Evolutionary conservation across 345 rosid species (phyloP).

Genomic region (Stellera chamaejasme): DNA sequence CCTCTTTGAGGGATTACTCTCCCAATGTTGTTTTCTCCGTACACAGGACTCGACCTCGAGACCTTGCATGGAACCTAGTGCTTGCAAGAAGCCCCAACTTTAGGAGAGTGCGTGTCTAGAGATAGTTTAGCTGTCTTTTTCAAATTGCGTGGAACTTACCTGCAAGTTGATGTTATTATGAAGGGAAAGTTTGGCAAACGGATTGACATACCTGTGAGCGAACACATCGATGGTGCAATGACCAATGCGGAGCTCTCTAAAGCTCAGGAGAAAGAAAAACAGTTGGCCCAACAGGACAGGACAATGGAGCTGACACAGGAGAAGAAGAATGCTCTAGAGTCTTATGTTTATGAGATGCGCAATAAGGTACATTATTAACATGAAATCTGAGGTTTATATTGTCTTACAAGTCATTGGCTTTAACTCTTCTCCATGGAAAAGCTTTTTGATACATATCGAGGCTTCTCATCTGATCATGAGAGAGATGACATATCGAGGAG

Average conservation of each 20-base stretch:
- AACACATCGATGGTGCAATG: constrained; percentile 42
- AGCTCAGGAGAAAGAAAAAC: constrained; percentile 50
- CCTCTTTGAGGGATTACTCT: too few species aligned
- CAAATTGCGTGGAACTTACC: constrained; percentile 1
- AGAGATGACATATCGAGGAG: constrained; percentile 49
- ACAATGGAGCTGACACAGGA: constrained; percentile 71
- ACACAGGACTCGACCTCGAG: too few species aligned
- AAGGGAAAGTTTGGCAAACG: constrained; percentile 32
- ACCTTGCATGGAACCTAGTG: too few species aligned
- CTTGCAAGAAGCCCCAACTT: too few species aligned
- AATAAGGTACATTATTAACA: constrained; percentile 45
- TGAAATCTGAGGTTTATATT: constrained; percentile 1
- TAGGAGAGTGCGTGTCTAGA: constrained; percentile 5
- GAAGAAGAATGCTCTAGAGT: constrained; percentile 65
- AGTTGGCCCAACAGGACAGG: constrained; percentile 51
- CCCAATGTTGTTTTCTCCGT: too few species aligned
- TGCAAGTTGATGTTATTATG: constrained; percentile 34
- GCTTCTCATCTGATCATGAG: constrained; percentile 48
- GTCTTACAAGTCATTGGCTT: constrained; percentile 5
- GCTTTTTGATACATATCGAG: constrained; percentile 55
- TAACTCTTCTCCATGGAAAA: constrained; percentile 13
- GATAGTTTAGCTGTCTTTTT: constrained; percentile 8
- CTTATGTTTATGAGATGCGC: constrained; percentile 78
- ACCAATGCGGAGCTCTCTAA: constrained; percentile 40
- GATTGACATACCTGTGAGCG: constrained; percentile 47